Conservation (phyloP, 164 flowering plant species). For the Kingdonia uniflora region DNA sequence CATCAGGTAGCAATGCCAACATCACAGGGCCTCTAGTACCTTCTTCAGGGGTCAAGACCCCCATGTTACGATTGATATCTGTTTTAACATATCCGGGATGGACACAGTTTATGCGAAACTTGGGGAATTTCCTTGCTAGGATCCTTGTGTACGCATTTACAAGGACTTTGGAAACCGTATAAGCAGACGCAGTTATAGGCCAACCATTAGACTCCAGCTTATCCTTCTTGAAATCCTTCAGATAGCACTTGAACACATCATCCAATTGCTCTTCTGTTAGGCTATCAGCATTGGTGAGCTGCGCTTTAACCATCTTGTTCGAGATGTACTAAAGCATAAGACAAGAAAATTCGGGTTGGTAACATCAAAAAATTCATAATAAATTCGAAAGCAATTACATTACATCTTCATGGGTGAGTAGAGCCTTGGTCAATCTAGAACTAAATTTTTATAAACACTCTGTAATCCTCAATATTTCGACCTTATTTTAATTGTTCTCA, state of each 20-base stretch:
- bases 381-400: too few species aligned
- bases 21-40: constrained; percentile 10
- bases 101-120: constrained; percentile 6
- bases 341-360: not conserved
- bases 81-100: constrained; percentile 14
- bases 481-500: too few species aligned
- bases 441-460: too few species aligned
- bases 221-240: constrained; percentile 27
- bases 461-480: too few species aligned
- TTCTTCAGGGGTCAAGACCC: constrained; percentile 8
- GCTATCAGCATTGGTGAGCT: constrained; percentile 12
- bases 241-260: constrained; percentile 16
- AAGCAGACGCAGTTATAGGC: constrained; percentile 17
- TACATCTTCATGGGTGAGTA: too few species aligned
- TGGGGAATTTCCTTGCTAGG: constrained; percentile 12
- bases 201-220: constrained; percentile 25
- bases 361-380: too few species aligned
- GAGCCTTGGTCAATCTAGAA: too few species aligned
- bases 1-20: constrained; percentile 9
- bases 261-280: constrained; percentile 26
- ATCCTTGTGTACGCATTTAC: constrained; percentile 18
- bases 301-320: constrained; percentile 10
- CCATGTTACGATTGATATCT: constrained; percentile 4
- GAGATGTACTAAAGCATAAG: not conserved
- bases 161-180: constrained; percentile 16